Evolutionary conservation across 768 basidiomycete genomes (phyloP).

Genomic region (Tricholoma matsutake): DNA sequence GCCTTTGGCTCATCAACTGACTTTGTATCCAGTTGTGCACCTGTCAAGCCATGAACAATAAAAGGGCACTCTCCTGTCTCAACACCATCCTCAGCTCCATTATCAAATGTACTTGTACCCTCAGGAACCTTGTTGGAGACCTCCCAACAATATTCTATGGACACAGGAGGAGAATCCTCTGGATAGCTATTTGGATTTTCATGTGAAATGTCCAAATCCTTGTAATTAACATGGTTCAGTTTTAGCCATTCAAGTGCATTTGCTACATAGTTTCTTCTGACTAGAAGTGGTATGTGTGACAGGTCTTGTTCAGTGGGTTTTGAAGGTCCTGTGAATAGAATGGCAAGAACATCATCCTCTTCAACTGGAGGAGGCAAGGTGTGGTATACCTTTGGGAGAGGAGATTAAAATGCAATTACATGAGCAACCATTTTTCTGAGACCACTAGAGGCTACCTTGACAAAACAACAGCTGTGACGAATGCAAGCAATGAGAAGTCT

Average conservation of each 20-base stretch:
- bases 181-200: slow-evolving; percentile 23
- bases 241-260: slow-evolving; percentile 33
- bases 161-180: slow-evolving; percentile 19
- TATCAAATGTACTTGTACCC: slow-evolving; percentile 23
- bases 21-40: slow-evolving; percentile 19
- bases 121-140: slow-evolving; percentile 21
- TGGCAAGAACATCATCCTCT: slow-evolving; percentile 30
- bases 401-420: no score
- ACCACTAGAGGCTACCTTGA: no score
- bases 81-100: slow-evolving; percentile 26
- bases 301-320: no score
- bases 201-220: slow-evolving; percentile 26
- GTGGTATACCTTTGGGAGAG: no score
- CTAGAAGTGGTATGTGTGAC: background rate
- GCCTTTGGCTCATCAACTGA: slow-evolving; percentile 14
- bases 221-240: slow-evolving; percentile 32
- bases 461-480: no score
- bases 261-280: background rate
- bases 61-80: slow-evolving; percentile 32
- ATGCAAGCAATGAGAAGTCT: no score
- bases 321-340: slow-evolving; percentile 33
- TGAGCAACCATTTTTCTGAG: slow-evolving; percentile 36
- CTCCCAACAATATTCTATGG: slow-evolving; percentile 18
- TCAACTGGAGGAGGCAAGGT: slow-evolving; percentile 18
- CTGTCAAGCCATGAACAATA: slow-evolving; percentile 35